phyloP scores from a whole-genome alignment of 1,284 basidiomycete species.

The Marasmius oreades region DNA sequence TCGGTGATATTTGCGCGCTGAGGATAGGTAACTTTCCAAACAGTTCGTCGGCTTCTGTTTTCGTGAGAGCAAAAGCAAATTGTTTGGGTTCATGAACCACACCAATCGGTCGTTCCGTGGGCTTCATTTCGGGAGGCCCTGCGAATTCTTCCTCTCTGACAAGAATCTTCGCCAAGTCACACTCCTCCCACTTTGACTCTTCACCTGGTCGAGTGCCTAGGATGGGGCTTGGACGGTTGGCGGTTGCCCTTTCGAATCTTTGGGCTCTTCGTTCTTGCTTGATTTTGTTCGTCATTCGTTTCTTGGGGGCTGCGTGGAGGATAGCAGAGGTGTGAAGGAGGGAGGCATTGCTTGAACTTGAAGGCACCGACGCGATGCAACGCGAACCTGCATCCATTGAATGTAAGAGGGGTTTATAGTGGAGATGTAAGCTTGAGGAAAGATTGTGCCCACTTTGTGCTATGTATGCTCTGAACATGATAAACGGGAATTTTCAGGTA shows the following conservation, averaged over 20 bases:
- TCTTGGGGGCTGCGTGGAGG: slow-evolving; percentile 33
- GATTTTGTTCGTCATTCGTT: slow-evolving; percentile 39
- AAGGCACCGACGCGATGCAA: slow-evolving; percentile 35
- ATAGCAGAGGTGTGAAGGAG: slow-evolving; percentile 56
- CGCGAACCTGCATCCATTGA: slow-evolving; percentile 33
- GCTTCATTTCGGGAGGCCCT: slow-evolving; percentile 23
- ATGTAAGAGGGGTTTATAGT: background rate
- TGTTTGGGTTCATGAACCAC: slow-evolving; percentile 42
- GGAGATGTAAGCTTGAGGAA: background rate
- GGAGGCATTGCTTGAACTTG: slow-evolving; percentile 26
- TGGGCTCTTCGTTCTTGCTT: slow-evolving; percentile 50
- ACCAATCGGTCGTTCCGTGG: slow-evolving; percentile 25
- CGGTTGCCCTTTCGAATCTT: slow-evolving; percentile 36
- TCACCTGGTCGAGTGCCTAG: slow-evolving; percentile 66
- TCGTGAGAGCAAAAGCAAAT: slow-evolving; percentile 61
- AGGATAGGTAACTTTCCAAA: slow-evolving; percentile 58
- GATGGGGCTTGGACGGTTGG: slow-evolving; percentile 61
- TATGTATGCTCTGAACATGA: slow-evolving; percentile 13
- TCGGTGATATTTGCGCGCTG: background rate
- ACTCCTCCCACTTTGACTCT: slow-evolving; percentile 59
- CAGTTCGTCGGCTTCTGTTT: slow-evolving; percentile 49
- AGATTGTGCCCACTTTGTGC: slow-evolving; percentile 8
- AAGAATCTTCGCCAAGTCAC: slow-evolving; percentile 60
- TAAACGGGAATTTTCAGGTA: background rate
- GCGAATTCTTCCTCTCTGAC: slow-evolving; percentile 53